Evolutionary conservation across 2,329 filamentous ascomycete species (phyloP), one percentile per base, ranked within the genome.

Genomic region (Penicillium sp.): DNA sequence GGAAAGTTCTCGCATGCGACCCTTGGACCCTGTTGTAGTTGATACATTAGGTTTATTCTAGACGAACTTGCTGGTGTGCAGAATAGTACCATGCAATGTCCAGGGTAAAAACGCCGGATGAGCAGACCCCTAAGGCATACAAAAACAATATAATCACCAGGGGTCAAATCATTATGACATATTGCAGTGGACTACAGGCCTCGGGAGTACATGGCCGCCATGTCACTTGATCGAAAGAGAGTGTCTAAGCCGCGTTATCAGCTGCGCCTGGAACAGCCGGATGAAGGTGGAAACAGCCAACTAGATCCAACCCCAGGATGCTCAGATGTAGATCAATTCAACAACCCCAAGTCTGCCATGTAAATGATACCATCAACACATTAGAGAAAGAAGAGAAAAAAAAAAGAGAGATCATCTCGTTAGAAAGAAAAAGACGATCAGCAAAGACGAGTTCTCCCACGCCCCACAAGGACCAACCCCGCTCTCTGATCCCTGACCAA

Each of bases 381-480:
- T 18, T 8, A 27, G 5, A 27, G 18, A 22, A 21, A 14, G 13
- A 18, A 24, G 36, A 18, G 22, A 43, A 47, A 29, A 21, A 14
- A 48, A 13, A 27, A 8, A 22, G 38, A 10, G 4, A 2, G 22
- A 14, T 31, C 11, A 45, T 18, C 2, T 18, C 2, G 18, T 18
- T 18, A 8, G 18, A n/a, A 14, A 14, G 4, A 34, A 10, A 47
- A 22, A 18, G 4, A 38, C 42, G 38, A 31, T 47, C 24, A 52
- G 14, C 39, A 34, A 29, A 38, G 8, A 50, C 27, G 11, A 40
- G 46, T 40, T 18, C 18, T 18, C 18, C 29, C 43, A 42, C 32
- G 54, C 56, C 58, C 56, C 56, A 53, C 50, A 50, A 49, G 18
- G 32, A 47, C 51, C 24, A 50, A 61, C 58, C 56, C 54, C 56